Evolutionary conservation across 2,329 filamentous ascomycete species (phyloP).

Genomic region (Drechslerella coelobrocha): DNA sequence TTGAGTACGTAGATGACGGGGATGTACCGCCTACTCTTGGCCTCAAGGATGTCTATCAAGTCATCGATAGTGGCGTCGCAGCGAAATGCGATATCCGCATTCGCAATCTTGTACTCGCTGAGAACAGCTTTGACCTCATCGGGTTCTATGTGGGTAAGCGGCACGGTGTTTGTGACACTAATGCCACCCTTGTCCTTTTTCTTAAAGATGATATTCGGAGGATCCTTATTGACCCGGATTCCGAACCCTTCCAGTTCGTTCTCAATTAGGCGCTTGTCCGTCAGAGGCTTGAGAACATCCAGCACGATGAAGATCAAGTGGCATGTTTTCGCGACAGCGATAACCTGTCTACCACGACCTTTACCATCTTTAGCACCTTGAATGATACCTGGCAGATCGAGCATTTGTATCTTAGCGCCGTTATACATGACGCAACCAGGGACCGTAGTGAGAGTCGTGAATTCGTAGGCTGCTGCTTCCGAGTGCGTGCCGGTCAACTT

Average conservation of each 20-base stretch:
- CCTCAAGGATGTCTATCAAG: constrained; percentile 92
- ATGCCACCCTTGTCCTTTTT: constrained; percentile 99
- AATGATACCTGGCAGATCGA: constrained; percentile 98
- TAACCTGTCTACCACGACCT: constrained; percentile 95
- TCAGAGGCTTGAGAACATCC: constrained; percentile 97
- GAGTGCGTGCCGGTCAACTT: constrained; percentile 93
- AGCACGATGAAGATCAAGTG: constrained; percentile 98
- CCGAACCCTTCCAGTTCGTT: constrained; percentile 94
- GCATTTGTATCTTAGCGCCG: constrained; percentile 95
- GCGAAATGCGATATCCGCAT: constrained; percentile 94
- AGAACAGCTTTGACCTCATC: constrained; percentile 98
- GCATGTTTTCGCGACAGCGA: constrained; percentile 98
- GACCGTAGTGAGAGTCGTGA: constrained; percentile 95
- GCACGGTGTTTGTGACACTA: constrained; percentile 92
- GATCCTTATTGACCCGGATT: constrained; percentile 95
- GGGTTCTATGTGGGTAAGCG: constrained; percentile 87
- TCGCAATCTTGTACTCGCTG: constrained; percentile 94
- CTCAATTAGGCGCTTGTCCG: constrained; percentile 96
- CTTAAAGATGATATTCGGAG: constrained; percentile 98
- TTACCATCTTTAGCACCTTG: constrained; percentile 98
- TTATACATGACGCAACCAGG: constrained; percentile 96
- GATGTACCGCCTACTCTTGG: constrained; percentile 93
- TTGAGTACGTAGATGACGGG: constrained; percentile 99
- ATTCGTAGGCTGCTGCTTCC: constrained; percentile 96
- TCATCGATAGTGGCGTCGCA: constrained; percentile 98